These are phyloP conservation scores for Ogataea siamensis DNA, from an alignment of 805 yeast species.

Conservation along the genomic window DNA sequence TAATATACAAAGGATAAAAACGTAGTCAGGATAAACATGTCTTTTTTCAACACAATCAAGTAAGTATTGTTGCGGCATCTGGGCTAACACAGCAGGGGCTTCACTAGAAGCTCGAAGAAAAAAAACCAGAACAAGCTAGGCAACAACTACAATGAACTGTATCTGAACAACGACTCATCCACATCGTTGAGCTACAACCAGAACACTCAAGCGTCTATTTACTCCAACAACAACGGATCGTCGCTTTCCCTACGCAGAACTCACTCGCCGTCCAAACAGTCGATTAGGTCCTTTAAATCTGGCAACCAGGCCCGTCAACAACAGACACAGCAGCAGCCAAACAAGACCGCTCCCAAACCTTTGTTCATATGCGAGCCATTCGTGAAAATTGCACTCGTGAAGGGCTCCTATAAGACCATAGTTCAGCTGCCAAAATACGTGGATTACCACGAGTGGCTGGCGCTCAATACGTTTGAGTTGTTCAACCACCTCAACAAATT, in stretches of 20 bases:
- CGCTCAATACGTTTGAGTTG: constrained; percentile 86
- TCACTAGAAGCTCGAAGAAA: constrained; percentile 48
- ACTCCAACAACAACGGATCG: constrained; percentile 43
- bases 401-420: constrained; percentile 94
- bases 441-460: constrained; percentile 93
- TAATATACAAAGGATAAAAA: neutral
- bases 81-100: constrained; percentile 40
- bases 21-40: constrained; percentile 28
- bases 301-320: constrained; percentile 24
- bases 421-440: constrained; percentile 94
- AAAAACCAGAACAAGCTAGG: constrained; percentile 31
- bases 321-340: constrained; percentile 26
- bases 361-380: constrained; percentile 89
- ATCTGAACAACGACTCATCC: constrained; percentile 25
- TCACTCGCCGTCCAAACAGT: constrained; percentile 46
- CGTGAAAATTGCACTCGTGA: constrained; percentile 89
- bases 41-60: constrained; percentile 40
- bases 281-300: constrained; percentile 34
- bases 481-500: constrained; percentile 83
- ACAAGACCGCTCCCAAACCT: constrained; percentile 32
- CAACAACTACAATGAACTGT: constrained; percentile 26
- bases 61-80: constrained; percentile 19
- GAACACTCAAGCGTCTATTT: constrained; percentile 25
- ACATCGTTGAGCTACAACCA: constrained; percentile 16
- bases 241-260: constrained; percentile 46